A percentile compares a stretch with the other conserved stretches of the same genome.
phyloP scores from a whole-genome alignment of 2,329 filamentous ascomycete species.

The Pseudocercospora fuligena region DNA sequence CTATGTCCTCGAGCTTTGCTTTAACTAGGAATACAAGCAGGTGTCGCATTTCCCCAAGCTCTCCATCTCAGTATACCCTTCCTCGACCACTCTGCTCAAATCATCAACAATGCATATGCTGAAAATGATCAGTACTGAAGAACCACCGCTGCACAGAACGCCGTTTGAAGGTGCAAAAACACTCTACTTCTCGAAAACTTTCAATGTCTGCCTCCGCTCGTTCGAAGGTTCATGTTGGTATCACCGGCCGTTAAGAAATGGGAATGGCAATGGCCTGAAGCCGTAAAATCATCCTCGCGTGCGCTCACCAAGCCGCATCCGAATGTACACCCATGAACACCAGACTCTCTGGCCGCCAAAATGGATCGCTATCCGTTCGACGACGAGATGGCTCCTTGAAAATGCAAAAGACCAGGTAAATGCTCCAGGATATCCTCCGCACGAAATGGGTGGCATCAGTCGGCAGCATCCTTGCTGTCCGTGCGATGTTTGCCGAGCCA shows the following conservation, averaged over 20 bases:
- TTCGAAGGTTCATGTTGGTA: conserved; percentile 27
- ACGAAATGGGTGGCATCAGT: conserved; percentile 9
- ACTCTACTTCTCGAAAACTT: conserved; percentile 16
- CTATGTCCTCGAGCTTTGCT: conserved; percentile 10
- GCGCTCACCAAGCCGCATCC: conserved; percentile 23
- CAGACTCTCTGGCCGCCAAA: conserved; percentile 10
- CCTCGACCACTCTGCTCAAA: conserved; percentile 8
- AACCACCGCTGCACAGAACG: conserved; percentile 12
- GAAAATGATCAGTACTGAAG: conserved; percentile 15
- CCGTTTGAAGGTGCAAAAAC: conserved; percentile 12
- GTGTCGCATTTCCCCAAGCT: conserved; percentile 10
- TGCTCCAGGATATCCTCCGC: conserved; percentile 19
- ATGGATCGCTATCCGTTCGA: conserved; percentile 19
- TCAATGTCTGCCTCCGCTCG: conserved; percentile 25
- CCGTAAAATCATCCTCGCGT: conserved; percentile 29
- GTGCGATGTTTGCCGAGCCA: conserved; percentile 10
- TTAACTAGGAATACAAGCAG: conserved; percentile 24
- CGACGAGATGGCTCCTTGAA: conserved; percentile 19
- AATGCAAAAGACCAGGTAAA: conserved; percentile 23
- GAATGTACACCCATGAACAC: conserved; percentile 28
- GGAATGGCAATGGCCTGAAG: conserved; percentile 22
- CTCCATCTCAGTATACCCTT: conserved; percentile 6
- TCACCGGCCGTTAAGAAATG: conserved; percentile 30
- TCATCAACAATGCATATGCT: conserved; percentile 27
- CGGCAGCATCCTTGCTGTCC: conserved; percentile 13